These are phyloP conservation scores for Collybia nuda DNA, from an alignment of 768 basidiomycete genomes.

Conservation along the genomic window DNA sequence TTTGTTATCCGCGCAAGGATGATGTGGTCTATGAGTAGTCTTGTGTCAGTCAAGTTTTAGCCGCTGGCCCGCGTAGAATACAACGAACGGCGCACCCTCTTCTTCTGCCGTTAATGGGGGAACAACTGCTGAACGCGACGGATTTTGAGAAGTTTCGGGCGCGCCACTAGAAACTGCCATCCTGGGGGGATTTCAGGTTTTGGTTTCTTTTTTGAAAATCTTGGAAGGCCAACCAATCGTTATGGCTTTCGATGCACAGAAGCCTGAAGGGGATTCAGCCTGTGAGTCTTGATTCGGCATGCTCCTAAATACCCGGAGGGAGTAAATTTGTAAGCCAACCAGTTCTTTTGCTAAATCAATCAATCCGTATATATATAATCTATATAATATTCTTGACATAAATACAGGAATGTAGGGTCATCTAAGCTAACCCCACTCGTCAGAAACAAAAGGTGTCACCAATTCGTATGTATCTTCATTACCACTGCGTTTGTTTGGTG, in stretches of 20 bases:
- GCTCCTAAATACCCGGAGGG: no score
- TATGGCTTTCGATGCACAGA: background rate
- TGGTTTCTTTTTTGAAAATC: background rate
- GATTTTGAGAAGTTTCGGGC: slow-evolving; percentile 12
- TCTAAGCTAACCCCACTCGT: slow-evolving; percentile 60
- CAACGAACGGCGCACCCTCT: slow-evolving; percentile 45
- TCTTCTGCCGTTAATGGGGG: slow-evolving; percentile 57
- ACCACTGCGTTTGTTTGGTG: slow-evolving; percentile 44
- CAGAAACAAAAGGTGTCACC: slow-evolving; percentile 79
- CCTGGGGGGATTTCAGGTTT: no score
- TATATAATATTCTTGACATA: background rate
- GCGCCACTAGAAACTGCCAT: slow-evolving; percentile 9
- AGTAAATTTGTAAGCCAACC: no score
- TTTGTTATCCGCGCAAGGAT: slow-evolving; percentile 81
- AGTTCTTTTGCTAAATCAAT: no score
- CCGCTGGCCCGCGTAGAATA: slow-evolving; percentile 1
- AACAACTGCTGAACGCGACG: slow-evolving; percentile 29
- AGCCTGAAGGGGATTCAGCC: background rate
- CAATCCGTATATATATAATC: no score
- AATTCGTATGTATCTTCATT: slow-evolving; percentile 83
- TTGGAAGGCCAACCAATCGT: no score
- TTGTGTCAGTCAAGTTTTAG: slow-evolving; percentile 24
- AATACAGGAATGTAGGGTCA: background rate
- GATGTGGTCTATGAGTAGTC: slow-evolving; percentile 58
- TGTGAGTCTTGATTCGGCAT: no score